Evolutionary conservation across 2,329 filamentous ascomycete genomes (phyloP), one percentile per base, ranked within the genome.

Genomic region (Rhytidhysteron rufulum): DNA sequence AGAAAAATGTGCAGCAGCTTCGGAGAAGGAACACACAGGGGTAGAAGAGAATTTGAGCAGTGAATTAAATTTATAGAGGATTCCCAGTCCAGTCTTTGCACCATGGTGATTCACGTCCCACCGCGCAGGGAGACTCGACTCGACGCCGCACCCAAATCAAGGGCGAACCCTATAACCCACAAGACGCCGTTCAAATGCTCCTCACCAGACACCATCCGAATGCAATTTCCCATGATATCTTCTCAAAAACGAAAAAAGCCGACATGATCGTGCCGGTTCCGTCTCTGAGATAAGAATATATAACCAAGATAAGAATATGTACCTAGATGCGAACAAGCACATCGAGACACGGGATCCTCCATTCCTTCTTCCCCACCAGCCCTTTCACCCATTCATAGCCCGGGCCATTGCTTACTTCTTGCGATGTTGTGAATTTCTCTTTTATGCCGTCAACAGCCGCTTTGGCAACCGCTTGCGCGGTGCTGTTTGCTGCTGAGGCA

Each of bases 261-360:
- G 13, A 27, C 24, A 27, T 27, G 24, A 27, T 27, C 24, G n/a
- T n/a, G n/a, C n/a, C n/a, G n/a, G n/a, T n/a, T n/a, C n/a, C n/a
- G n/a, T n/a, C n/a, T n/a, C n/a, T n/a, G n/a, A n/a, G n/a, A n/a
- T n/a, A n/a, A n/a, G n/a, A n/a, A n/a, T n/a, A n/a, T n/a, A n/a
- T n/a, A n/a, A n/a, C n/a, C n/a, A n/a, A n/a, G n/a, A n/a, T n/a
- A n/a, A n/a, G n/a, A n/a, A n/a, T n/a, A n/a, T n/a, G 19, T n/a
- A 15, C 22, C 72, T 56, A 93, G 49, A 95, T 69, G 48, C 87
- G 75, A 39, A 97, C 81, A 54, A 90, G 83, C 21, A 97, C 79
- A 65, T 95, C 89, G 66, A 98, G 77, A 64, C 90, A 96, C 42
- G 91, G 88, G 49, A 98, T 79, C 54, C 86, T 80, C 87, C 91